Base-by-base conservation (phyloP, 2,329 filamentous ascomycete species). In the Xylaria multiplex region DNA sequence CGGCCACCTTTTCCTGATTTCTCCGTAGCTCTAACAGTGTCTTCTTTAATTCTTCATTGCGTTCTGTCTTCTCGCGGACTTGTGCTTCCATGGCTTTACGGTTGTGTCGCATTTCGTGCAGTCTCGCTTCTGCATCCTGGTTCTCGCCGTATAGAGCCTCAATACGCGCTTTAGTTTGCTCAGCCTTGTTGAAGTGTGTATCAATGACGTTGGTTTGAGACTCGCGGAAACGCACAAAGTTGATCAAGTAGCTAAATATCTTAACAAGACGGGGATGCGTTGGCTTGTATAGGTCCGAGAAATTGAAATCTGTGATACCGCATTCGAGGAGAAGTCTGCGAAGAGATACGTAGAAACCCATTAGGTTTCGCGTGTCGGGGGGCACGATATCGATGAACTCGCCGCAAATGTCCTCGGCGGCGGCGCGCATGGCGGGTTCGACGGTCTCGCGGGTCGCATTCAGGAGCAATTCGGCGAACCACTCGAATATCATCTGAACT, bases 171-270 rank as follows among this genome's bases (percentile, higher is more conserved):
- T 97, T 97, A 1, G 92, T 94, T 65, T 87, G 88, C 79, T 97
- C 93, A 13, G 92, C 88, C 74, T 93, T 94, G 83, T 97, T 96
- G 82, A 96, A 96, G 80, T 98, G 92, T 77, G 96, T 89, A 77
- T 97, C 94, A 70, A 98, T 97, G 35, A 96, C 89, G 45, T 84
- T 83, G 1, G 93, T 96, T 79, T 98, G 95, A 68, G 91, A 93
- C 81, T 97, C 94, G 73, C 96, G 91, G 81, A 98, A 99, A 59
- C 96, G 90, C 72, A 98, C 94, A 80, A 99, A 99, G 81, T 99
- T 99, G 83, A 99, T 99, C 70, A 98, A 88, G 80, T 97, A 97
- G 70, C 93, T 97, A 78, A 99, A 96, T 75, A 98, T 96, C 82
- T 96, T 97, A 75, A 95, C 91, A 14, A 98, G 86, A 50, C 96